Evolutionary conservation across 176 grass and related monocot species (phyloP), one percentile per base, ranked within the genome.

Genomic region (Oryza coarctata): DNA sequence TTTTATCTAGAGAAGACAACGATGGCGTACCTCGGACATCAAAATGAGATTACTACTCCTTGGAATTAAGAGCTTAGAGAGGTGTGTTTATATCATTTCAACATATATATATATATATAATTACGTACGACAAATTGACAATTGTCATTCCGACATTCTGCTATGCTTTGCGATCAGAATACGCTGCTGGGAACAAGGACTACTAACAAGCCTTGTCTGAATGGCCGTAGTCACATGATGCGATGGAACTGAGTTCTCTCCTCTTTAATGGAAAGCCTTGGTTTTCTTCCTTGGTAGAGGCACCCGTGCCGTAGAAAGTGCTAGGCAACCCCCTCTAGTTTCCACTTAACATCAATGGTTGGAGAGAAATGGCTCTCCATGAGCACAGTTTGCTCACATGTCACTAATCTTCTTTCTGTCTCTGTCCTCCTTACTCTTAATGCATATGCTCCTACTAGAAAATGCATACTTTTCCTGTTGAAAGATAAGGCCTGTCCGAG

Each of bases 341-440:
- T 73, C 76, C 41, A 11, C 76, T 80, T 85, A 75, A 64, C 67
- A 9, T 65, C 23, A 65, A 40, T 69, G 74, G 83, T 85, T 79
- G 38, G 22, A 64, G 38, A 32, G 26, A 9, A 10, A 63, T 4
- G 50, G 27, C 65, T 64, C 14, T 63, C 52, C 68, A 63, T 62
- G 3, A 13, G 26, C n/a, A 33, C 25, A 25, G 33, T 66, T 80
- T 67, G 84, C 18, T 80, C 76, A 5, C 61, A 14, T 20, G 77
- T 86, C 84, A 65, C 32, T 40, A 9, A 39, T 29, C 3, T 74
- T 43, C 26, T 74, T 86, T 84, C 40, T 74, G 44, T 27, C 12
- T 11, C 13, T 66, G 60, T 39, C 25, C 57, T 12, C 3, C 68
- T 20, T 45, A 31, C 52, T 20, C 52, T n/a, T 58, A 23, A n/a